A percentile compares a stretch with the other conserved stretches of the same genome.
Evolutionary conservation across 2,329 filamentous ascomycete genomes (phyloP).

Genomic region (Talaromyces sp.): DNA sequence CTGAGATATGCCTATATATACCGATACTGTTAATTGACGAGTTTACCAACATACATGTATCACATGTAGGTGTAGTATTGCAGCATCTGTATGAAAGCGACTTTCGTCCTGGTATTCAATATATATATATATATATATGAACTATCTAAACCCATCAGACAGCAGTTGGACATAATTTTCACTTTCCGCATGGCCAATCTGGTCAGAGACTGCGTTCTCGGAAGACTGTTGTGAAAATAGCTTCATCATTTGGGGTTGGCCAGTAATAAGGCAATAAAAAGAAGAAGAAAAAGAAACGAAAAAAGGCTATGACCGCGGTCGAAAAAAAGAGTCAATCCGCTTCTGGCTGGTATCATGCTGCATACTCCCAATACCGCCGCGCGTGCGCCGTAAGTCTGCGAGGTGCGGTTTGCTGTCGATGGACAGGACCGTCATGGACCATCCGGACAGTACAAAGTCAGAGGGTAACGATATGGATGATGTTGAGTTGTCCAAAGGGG

Average conservation of each 20-base stretch:
- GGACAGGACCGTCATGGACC: slow-evolving; percentile 51
- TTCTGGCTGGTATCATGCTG: slow-evolving; percentile 71
- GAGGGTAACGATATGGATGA: neutral
- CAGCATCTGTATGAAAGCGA: too few species aligned
- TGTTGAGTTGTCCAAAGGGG: neutral
- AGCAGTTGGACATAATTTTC: slow-evolving; percentile 42
- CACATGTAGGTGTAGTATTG: too few species aligned
- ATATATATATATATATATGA: neutral
- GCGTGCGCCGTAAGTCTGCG: slow-evolving; percentile 67
- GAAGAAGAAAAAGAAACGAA: slow-evolving; percentile 7
- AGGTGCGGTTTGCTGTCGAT: slow-evolving; percentile 72
- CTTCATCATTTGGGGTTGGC: slow-evolving; percentile 46
- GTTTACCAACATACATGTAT: neutral
- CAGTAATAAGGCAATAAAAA: slow-evolving; percentile 1
- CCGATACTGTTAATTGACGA: neutral
- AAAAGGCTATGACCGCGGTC: slow-evolving; percentile 22
- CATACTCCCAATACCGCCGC: slow-evolving; percentile 76
- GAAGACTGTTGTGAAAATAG: slow-evolving; percentile 58
- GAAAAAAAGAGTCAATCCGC: slow-evolving; percentile 75
- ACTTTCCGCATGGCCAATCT: slow-evolving; percentile 47
- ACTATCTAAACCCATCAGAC: slow-evolving; percentile 32
- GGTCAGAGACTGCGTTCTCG: slow-evolving; percentile 45
- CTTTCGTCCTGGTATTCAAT: neutral
- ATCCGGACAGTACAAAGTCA: slow-evolving; percentile 25
- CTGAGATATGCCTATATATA: neutral